Conservation (phyloP, 345 rosid genomes). For the Turnera subulata region DNA sequence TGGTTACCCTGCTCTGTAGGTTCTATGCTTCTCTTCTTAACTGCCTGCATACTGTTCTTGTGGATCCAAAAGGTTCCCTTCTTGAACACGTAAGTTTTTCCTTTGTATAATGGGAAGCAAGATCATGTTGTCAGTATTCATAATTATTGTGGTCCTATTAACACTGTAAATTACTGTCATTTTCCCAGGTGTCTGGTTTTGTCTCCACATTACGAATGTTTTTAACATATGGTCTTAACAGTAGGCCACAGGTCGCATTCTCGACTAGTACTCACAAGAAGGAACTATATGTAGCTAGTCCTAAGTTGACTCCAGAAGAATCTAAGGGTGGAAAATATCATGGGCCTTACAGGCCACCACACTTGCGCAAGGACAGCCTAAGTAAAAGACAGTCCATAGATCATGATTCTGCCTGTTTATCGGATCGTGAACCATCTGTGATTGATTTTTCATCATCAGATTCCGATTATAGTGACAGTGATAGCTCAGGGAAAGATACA, state of each 20-base stretch:
- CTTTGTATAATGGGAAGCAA: constrained; percentile 8
- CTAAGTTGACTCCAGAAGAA: constrained; percentile 37
- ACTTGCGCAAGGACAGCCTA: constrained; percentile 61
- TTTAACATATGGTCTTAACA: constrained; percentile 63
- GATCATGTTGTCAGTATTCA: background rate
- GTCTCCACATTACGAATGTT: constrained; percentile 70
- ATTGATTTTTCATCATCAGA: constrained; percentile 62
- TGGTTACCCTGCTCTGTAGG: constrained; percentile 30
- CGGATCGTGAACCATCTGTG: constrained; percentile 46
- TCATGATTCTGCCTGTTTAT: constrained; percentile 31
- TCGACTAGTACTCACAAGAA: constrained; percentile 34
- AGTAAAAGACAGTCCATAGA: constrained; percentile 34
- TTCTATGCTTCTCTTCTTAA: constrained; percentile 77
- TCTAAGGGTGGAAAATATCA: constrained; percentile 23
- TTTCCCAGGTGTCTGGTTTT: constrained; percentile 71
- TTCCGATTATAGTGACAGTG: constrained; percentile 88
- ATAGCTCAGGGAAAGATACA: constrained; percentile 47
- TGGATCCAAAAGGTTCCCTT: constrained; percentile 57
- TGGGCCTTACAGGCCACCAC: constrained; percentile 86
- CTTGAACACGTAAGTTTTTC: constrained; percentile 68
- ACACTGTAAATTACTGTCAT: constrained; percentile 11
- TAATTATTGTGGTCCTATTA: background rate
- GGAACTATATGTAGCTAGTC: constrained; percentile 30
- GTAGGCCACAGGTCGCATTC: constrained; percentile 30
- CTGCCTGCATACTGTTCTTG: constrained; percentile 71